Conservation (phyloP, 169 alveolate genomes). For the Plasmodium knowlesi region DNA sequence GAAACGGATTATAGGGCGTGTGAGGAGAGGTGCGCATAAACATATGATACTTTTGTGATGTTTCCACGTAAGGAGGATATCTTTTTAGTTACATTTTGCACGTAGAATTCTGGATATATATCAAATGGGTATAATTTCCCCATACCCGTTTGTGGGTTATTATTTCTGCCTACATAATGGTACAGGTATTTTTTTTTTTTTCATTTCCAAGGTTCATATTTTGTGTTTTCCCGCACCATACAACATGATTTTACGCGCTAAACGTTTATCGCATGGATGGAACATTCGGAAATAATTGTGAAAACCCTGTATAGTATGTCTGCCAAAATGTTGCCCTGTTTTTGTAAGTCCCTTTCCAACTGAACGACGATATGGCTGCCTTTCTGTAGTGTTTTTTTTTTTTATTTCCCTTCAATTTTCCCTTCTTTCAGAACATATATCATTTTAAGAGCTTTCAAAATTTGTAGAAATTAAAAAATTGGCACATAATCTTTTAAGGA, state of each 20-base stretch:
- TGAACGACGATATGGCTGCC: neutral
- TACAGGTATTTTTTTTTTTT: neutral
- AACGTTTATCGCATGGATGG: neutral
- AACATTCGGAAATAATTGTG: neutral
- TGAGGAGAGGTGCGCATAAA: neutral
- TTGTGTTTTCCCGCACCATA: neutral
- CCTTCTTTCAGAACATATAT: neutral
- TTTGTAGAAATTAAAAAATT: neutral
- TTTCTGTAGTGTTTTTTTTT: neutral
- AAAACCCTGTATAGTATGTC: neutral
- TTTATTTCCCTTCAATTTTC: neutral
- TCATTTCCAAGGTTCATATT: neutral
- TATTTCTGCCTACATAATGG: neutral
- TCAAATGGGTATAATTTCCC: neutral
- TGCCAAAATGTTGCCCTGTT: neutral
- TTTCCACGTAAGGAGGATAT: neutral
- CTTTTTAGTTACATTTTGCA: neutral
- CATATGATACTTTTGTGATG: neutral
- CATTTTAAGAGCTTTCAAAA: neutral
- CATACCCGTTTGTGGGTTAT: neutral
- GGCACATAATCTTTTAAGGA: neutral
- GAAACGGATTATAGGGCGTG: neutral
- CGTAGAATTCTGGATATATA: neutral
- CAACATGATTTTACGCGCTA: neutral
- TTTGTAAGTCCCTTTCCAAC: neutral